Percentiles rank a stretch among this genome's conserved stretches.
phyloP scores from a whole-genome alignment of 73 alveolate genomes.

The Tetrahymena thermophila region DNA sequence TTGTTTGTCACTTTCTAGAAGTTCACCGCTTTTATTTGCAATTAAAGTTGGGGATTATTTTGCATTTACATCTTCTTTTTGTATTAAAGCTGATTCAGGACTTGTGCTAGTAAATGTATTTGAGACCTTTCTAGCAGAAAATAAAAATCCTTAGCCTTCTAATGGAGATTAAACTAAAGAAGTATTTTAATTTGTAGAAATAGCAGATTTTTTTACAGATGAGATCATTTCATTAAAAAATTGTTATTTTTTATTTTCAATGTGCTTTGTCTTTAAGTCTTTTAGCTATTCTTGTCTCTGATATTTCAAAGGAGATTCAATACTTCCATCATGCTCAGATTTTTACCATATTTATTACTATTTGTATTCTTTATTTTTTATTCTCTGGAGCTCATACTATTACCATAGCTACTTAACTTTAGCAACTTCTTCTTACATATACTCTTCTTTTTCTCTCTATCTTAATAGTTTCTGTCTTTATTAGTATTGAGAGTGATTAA shows the following conservation, averaged over 20 bases:
- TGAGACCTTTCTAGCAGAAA: neutral
- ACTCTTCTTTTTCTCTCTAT: neutral
- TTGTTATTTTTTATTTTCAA: neutral
- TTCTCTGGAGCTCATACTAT: neutral
- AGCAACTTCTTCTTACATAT: neutral
- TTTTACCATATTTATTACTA: neutral
- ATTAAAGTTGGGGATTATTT: neutral
- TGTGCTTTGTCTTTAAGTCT: neutral
- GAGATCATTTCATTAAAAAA: neutral
- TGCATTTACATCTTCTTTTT: neutral
- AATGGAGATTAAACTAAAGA: neutral
- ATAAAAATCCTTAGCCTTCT: neutral
- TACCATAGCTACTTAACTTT: neutral
- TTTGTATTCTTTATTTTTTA: neutral
- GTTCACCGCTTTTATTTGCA: no score
- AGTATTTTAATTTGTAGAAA: neutral
- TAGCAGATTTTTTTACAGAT: neutral
- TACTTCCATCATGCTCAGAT: neutral
- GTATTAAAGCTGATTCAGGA: neutral
- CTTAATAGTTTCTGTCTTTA: neutral
- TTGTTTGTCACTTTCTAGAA: neutral
- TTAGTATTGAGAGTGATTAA: neutral
- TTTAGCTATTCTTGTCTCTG: neutral
- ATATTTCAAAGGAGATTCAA: neutral
- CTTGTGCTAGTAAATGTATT: neutral